Percentiles rank a stretch among this genome's conserved stretches.
These are phyloP conservation scores for Trypethelium eluteriae DNA, from an alignment of 495 filamentous ascomycete species.

Conservation along the genomic window DNA sequence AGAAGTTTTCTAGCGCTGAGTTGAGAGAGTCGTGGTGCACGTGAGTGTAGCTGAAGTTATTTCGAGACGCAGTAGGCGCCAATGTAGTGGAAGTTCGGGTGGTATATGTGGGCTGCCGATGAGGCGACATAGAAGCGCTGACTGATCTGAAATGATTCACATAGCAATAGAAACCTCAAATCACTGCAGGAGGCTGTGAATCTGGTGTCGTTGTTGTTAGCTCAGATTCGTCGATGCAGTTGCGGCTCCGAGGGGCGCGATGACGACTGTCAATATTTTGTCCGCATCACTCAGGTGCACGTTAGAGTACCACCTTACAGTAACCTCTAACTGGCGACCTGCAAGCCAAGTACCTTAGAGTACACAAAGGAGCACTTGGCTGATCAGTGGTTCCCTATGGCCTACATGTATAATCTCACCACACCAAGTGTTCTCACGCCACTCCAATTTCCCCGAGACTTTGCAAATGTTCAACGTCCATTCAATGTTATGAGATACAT, in stretches of 20 bases:
- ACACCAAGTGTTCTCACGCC: too few species aligned
- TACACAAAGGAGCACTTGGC: too few species aligned
- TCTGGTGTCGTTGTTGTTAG: neutral
- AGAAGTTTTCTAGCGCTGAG: neutral
- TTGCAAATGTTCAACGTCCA: too few species aligned
- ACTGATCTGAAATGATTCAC: neutral
- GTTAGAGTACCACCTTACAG: neutral
- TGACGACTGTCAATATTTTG: constrained; percentile 3
- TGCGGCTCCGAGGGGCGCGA: neutral
- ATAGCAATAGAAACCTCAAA: constrained; percentile 1
- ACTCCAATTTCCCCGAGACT: too few species aligned
- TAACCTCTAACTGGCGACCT: too few species aligned
- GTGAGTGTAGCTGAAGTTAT: neutral
- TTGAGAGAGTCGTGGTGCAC: neutral
- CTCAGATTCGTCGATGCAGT: neutral
- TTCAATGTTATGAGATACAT: too few species aligned
- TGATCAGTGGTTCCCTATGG: too few species aligned
- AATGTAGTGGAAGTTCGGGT: neutral
- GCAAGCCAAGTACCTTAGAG: too few species aligned
- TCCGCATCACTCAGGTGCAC: neutral
- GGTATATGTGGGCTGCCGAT: neutral
- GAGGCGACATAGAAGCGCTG: neutral
- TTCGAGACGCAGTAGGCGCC: neutral
- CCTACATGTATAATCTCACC: too few species aligned
- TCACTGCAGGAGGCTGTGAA: neutral